Conservation (phyloP, 2,329 filamentous ascomycete species). For the Chaetomiaceae sp. region DNA sequence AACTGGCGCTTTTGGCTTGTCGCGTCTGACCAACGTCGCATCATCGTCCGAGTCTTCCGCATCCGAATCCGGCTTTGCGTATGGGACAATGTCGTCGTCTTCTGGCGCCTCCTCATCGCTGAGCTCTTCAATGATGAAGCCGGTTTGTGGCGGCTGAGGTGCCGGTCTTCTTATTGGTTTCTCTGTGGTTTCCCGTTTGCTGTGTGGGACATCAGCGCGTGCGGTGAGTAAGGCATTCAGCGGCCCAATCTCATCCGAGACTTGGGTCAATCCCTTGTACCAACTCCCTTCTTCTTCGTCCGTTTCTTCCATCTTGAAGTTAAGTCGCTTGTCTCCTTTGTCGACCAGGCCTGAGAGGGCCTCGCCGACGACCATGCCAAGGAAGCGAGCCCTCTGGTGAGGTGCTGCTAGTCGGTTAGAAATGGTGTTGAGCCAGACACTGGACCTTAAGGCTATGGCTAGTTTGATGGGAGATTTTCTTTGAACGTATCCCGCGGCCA, state of each 20-base stretch:
- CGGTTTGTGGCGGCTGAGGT: constrained; percentile 33
- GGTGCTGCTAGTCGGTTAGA: constrained; percentile 81
- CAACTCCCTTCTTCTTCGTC: constrained; percentile 67
- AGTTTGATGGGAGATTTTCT: constrained; percentile 63
- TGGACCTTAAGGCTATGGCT: constrained; percentile 64
- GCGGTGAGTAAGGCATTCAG: constrained; percentile 45
- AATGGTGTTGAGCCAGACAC: constrained; percentile 68
- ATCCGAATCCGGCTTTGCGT: constrained; percentile 83
- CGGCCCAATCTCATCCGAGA: constrained; percentile 60
- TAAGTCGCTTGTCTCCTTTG: constrained; percentile 67
- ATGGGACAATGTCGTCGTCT: constrained; percentile 67
- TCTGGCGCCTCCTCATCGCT: constrained; percentile 51
- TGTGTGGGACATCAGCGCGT: constrained; percentile 18
- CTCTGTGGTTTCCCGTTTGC: constrained; percentile 22
- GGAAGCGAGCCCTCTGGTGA: constrained; percentile 68
- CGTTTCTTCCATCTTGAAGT: constrained; percentile 80
- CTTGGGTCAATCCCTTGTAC: constrained; percentile 63
- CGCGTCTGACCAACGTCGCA: constrained; percentile 75
- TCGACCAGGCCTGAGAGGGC: constrained; percentile 60
- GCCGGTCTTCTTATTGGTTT: constrained; percentile 26
- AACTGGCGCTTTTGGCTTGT: constrained; percentile 80
- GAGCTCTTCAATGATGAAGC: constrained; percentile 63
- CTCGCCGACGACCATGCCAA: constrained; percentile 86
- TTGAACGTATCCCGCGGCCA: constrained; percentile 72
- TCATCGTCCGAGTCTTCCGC: constrained; percentile 91